Conservation (phyloP, 2,329 filamentous ascomycete genomes). For the Cercospora citrullina region DNA sequence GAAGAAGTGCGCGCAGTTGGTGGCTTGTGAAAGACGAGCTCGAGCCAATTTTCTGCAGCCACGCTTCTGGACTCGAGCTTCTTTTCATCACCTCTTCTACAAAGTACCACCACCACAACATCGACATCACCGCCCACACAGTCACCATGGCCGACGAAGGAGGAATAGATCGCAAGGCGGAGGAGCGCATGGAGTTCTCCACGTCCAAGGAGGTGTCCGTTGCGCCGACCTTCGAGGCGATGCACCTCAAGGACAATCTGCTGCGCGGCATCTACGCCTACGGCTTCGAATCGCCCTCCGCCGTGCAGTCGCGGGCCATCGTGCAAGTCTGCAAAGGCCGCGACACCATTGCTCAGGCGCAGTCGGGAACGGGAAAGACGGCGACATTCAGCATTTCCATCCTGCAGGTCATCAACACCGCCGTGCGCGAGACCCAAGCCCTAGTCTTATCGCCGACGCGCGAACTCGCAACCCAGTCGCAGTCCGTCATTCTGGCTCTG, state of each 20-base stretch:
- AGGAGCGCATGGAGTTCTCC: constrained; percentile 96
- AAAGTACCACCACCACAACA: constrained; percentile 4
- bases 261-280: constrained; percentile 97
- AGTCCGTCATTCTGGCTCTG: constrained; percentile 98
- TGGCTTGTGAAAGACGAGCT: constrained; percentile 8
- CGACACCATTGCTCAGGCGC: constrained; percentile 96
- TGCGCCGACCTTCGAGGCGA: constrained; percentile 80
- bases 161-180: constrained; percentile 84
- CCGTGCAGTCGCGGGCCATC: constrained; percentile 95
- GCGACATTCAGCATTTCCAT: constrained; percentile 99
- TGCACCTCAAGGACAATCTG: constrained; percentile 97
- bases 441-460: constrained; percentile 94
- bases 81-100: neutral
- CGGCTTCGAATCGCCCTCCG: constrained; percentile 96
- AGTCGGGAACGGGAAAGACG: constrained; percentile 99
- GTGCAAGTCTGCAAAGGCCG: constrained; percentile 99
- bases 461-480: constrained; percentile 96
- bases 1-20: neutral
- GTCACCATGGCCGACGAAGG: constrained; percentile 74
- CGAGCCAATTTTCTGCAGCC: constrained; percentile 7
- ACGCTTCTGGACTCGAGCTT: neutral
- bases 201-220: constrained; percentile 98
- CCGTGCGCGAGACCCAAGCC: constrained; percentile 94
- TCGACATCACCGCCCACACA: constrained; percentile 8
- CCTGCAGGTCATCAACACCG: constrained; percentile 96